Base-by-base conservation (phyloP, 371 early-diverging fungal species). In the Syncephalastrum racemosum region DNA sequence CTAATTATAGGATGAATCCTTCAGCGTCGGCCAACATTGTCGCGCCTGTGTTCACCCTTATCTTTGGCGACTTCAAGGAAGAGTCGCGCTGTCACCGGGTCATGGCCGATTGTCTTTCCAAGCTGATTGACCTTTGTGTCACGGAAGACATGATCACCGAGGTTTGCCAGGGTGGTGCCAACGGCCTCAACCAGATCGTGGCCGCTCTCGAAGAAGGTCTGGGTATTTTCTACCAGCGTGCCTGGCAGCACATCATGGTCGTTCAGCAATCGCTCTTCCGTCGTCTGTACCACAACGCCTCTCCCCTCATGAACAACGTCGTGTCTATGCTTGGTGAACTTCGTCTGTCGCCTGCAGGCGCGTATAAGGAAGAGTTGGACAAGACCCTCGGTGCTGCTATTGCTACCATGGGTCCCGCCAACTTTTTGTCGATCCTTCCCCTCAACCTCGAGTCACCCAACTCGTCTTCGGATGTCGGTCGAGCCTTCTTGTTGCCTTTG, bases 311-410 rank as follows among this genome's bases (percentile, higher is more conserved):
- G 74, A 81, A 85, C 43, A 75, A 66, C 3, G 70, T 87, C 54
- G 66, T 94, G 14, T 68, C 75, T 10, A 67, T 85, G 18, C 68
- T 96, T n/a, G 85, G 90, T 47, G 84, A 83, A 31, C 81, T 95
- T 61, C 87, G 96, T 46, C 86, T 92, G 66, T 85, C 94, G 41
- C 79, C 87, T 20, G 85, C 83, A 31, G 93, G 93, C 73, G 81
- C 90, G 31, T 89, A 85, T 72, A 94, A 93, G 69, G 85, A 84
- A 41, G 91, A 93, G 57, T 75, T 95, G 40, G 95, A 96, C 51
- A 81, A 81, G 18, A 88, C 90, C 1, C 66, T 97, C 22, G 87
- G 91, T 24, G 84, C 87, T 1, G 92, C 94, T 3, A 84, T 95
- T 53, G 80, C 86, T 36, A 82, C 84, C 5, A 80, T 95, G 63